A percentile compares a stretch with the other conserved stretches of the same genome.
Conservation (phyloP, 2,329 filamentous ascomycete species). For the Colletotrichum salicis region DNA sequence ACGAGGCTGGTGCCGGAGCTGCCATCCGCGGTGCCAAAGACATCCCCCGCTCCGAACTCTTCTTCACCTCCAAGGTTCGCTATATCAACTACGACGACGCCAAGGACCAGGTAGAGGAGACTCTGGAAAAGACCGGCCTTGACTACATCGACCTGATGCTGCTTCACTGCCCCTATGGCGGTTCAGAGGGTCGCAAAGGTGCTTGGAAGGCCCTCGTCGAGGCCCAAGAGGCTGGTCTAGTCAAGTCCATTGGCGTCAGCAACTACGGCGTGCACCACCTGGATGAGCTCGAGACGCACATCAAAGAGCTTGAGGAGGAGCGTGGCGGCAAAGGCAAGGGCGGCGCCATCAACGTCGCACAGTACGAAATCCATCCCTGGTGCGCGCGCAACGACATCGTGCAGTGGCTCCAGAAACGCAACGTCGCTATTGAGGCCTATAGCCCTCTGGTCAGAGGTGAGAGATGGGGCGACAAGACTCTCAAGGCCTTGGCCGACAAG, state of each 20-base stretch:
- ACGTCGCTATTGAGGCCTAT: slow-evolving; percentile 72
- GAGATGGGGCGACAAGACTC: slow-evolving; percentile 74
- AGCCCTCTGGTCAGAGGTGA: slow-evolving; percentile 72
- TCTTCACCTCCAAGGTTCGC: slow-evolving; percentile 66
- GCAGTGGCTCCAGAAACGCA: slow-evolving; percentile 75
- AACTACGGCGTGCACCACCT: slow-evolving; percentile 74
- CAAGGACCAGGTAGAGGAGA: slow-evolving; percentile 71
- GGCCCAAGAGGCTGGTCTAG: slow-evolving; percentile 68
- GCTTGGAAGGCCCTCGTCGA: slow-evolving; percentile 74
- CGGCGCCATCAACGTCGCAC: slow-evolving; percentile 82
- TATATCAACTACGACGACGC: slow-evolving; percentile 69
- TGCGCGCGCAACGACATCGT: slow-evolving; percentile 81
- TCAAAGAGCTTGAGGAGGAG: slow-evolving; percentile 69
- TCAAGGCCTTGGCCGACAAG: slow-evolving; percentile 75
- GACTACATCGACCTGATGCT: slow-evolving; percentile 76
- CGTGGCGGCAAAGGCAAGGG: slow-evolving; percentile 71
- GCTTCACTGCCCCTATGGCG: slow-evolving; percentile 71
- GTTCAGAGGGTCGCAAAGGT: slow-evolving; percentile 64
- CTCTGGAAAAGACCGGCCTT: slow-evolving; percentile 69
- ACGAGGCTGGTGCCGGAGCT: slow-evolving; percentile 60
- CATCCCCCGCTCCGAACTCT: slow-evolving; percentile 59
- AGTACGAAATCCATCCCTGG: slow-evolving; percentile 94
- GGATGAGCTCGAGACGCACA: slow-evolving; percentile 68
- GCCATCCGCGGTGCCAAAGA: slow-evolving; percentile 53
- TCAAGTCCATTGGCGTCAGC: slow-evolving; percentile 71